phyloP scores from a whole-genome alignment of 345 rosid genomes.

The Anastatica hierochuntica region DNA sequence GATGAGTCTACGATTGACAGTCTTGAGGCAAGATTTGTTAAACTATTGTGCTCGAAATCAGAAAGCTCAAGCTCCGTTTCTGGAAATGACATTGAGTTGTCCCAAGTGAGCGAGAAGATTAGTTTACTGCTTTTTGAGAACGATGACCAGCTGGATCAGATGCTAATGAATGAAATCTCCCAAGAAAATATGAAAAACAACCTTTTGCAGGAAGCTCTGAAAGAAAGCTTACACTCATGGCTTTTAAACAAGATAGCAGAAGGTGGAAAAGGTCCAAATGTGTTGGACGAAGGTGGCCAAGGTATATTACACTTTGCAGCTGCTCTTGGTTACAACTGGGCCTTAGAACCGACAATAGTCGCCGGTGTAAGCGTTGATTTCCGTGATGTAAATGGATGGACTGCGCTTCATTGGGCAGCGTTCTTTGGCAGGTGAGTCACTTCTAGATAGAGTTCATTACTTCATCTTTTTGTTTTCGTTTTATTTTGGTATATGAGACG shows the following conservation, averaged over 20 bases:
- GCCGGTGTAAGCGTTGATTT: slow-evolving; percentile 87
- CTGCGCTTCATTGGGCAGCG: slow-evolving; percentile 99
- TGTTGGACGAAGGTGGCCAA: slow-evolving; percentile 80
- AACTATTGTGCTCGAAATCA: slow-evolving; percentile 45
- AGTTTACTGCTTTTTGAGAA: slow-evolving; percentile 58
- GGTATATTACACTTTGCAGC: slow-evolving; percentile 94
- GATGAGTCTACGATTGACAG: slow-evolving; percentile 23
- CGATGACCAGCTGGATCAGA: slow-evolving; percentile 46
- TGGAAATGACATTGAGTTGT: slow-evolving; percentile 23
- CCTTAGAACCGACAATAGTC: slow-evolving; percentile 61
- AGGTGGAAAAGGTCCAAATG: slow-evolving; percentile 81
- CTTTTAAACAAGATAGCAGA: slow-evolving; percentile 64
- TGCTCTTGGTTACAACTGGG: slow-evolving; percentile 96
- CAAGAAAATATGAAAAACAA: slow-evolving; percentile 39
- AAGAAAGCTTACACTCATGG: slow-evolving; percentile 73
- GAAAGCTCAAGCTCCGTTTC: slow-evolving; percentile 14
- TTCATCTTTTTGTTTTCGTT: slow-evolving; percentile 4
- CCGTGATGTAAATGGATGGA: slow-evolving; percentile 93
- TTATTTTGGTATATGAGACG: background rate
- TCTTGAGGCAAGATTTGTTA: slow-evolving; percentile 53
- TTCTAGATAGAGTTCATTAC: background rate
- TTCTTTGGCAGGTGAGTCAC: slow-evolving; percentile 67
- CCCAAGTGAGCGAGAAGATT: slow-evolving; percentile 49
- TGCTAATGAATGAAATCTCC: slow-evolving; percentile 36
- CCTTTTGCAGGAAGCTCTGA: slow-evolving; percentile 55